Percentiles rank a stretch among this genome's conserved stretches.
Conservation (phyloP, 768 basidiomycete species). For the Mycena amicta region DNA sequence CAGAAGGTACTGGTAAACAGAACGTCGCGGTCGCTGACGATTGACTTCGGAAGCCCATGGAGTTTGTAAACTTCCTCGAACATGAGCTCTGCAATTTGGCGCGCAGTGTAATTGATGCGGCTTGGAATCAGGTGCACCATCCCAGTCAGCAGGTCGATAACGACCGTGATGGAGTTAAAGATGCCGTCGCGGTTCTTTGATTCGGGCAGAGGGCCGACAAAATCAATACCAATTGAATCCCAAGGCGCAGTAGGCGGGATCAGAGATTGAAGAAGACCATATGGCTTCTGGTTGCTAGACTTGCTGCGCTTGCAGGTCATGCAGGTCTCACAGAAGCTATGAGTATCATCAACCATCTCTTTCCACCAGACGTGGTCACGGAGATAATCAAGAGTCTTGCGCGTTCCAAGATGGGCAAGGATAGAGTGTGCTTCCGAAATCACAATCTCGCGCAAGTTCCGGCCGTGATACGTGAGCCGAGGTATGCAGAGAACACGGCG, state of each 20-base stretch:
- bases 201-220: slow-evolving; percentile 17
- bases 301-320: slow-evolving; percentile 11
- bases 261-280: slow-evolving; percentile 22
- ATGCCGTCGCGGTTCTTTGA: slow-evolving; percentile 22
- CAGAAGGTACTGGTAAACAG: slow-evolving; percentile 32
- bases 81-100: slow-evolving; percentile 30
- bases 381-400: slow-evolving; percentile 27
- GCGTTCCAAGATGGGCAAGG: slow-evolving; percentile 27
- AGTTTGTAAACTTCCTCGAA: slow-evolving; percentile 28
- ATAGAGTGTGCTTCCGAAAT: slow-evolving; percentile 30
- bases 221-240: slow-evolving; percentile 27
- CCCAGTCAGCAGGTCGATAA: slow-evolving; percentile 27
- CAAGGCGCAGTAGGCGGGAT: slow-evolving; percentile 24
- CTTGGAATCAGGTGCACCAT: slow-evolving; percentile 30
- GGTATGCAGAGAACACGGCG: slow-evolving; percentile 22
- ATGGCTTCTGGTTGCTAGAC: slow-evolving; percentile 14
- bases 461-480: slow-evolving; percentile 3
- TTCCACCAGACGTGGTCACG: slow-evolving; percentile 17
- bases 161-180: slow-evolving; percentile 27
- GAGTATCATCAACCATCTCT: slow-evolving; percentile 12
- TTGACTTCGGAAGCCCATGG: slow-evolving; percentile 31
- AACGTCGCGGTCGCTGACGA: slow-evolving; percentile 30
- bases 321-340: slow-evolving; percentile 12
- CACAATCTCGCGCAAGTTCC: slow-evolving; percentile 21
- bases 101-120: slow-evolving; percentile 17